Evolutionary conservation across 2,329 filamentous ascomycete genomes (phyloP), one percentile per base, ranked within the genome.

Genomic region (Clonostachys rhizophaga): DNA sequence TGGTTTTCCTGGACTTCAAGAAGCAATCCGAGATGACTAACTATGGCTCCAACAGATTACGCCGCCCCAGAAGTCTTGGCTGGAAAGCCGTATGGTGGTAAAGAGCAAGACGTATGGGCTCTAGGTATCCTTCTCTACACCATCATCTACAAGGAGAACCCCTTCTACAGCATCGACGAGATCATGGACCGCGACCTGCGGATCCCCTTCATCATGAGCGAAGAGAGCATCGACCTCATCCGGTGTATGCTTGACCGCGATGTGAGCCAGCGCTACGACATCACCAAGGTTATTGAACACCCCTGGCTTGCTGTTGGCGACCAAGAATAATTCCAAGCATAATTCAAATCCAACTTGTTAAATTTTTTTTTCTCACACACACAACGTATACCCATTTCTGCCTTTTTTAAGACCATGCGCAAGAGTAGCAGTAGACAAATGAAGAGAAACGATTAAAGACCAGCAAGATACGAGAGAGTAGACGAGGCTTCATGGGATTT

Each of bases 121-220:
- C 78, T 99, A 14, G 94, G 94, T 20, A 97, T 99, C 59, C 79
- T 99, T 24, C 81, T 99, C 13, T 99, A 99, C 73, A 99, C 94
- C 30, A 96, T 99, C 61, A 87, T 97, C 60, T 99, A 99, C 78
- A 99, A 97, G 71, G 94, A 99, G 70, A 99, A 99, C 62, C 92
- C 94, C 1, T 99, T 96, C 67, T 97, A 97, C 77, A 95, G 88
- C 67, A 94, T 97, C 59, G 94, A 99, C 66, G 94, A 99, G 74
- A 99, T 99, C 61, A 95, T 97, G 81, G 94, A 99, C 64, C 91
- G 92, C 60, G 92, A 96, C 57, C 74, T 99, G 49, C 83, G 94
- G 43, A 86, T 99, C 30, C 94, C 94, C 0, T 96, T 89, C 64
- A 80, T 87, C 34, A 83, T 92, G 71, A 91, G 89, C 65, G 91